Evolutionary conservation across 2,329 filamentous ascomycete genomes (phyloP).

Genomic region (Penicillium sp.): DNA sequence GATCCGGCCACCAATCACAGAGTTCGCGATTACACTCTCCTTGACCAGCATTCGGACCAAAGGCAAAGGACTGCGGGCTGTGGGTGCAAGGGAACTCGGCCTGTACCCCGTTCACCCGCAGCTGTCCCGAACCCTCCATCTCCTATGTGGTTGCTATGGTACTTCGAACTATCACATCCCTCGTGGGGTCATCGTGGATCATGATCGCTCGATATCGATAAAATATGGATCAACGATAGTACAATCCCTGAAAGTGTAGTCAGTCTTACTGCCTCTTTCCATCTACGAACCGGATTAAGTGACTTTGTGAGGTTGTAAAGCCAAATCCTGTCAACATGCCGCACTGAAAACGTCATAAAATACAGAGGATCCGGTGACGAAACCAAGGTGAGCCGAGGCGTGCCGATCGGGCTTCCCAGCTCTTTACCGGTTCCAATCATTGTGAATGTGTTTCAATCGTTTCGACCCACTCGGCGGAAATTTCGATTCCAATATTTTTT

Average conservation of each 20-base stretch:
- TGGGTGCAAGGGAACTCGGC: constrained; percentile 7
- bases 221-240: background rate
- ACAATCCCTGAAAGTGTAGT: background rate
- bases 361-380: constrained; percentile 24
- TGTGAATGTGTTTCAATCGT: constrained; percentile 24
- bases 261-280: background rate
- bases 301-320: background rate
- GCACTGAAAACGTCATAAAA: constrained; percentile 24
- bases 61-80: constrained; percentile 2
- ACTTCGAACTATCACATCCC: background rate
- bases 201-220: background rate
- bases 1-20: constrained; percentile 21
- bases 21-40: constrained; percentile 17
- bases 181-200: background rate
- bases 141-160: constrained; percentile 7
- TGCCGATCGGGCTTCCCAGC: constrained; percentile 28
- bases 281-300: background rate
- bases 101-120: constrained; percentile 11
- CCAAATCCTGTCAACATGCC: background rate
- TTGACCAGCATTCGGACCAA: constrained; percentile 15
- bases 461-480: constrained; percentile 26
- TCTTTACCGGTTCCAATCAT: constrained; percentile 25
- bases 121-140: background rate
- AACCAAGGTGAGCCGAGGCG: constrained; percentile 32
- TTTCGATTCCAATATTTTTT: constrained; percentile 21